Evolutionary conservation across 2,329 filamentous ascomycete genomes (phyloP), one percentile per base, ranked within the genome.

Genomic region (Diaporthe sp.): DNA sequence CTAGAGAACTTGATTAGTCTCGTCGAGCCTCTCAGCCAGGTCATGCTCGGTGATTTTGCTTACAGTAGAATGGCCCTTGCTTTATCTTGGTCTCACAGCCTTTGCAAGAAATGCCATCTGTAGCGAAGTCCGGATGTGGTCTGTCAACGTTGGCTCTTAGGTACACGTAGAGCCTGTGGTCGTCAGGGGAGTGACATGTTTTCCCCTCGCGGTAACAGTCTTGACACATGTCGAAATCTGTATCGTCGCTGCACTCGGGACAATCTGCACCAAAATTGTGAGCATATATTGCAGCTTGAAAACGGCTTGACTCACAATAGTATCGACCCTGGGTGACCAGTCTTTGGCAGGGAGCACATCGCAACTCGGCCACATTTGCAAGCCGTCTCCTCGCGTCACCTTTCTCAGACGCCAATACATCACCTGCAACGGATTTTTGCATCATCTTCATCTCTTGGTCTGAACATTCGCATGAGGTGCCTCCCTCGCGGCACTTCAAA

Each of bases 371-470:
- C 5, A 76, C 57, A 17, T 68, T 72, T 22, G 75, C 75, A 44
- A 76, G 65, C 15, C 75, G 73, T 17, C 75, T 76, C 37, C 72
- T 67, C 2, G 72, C 67, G 22, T 76, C 75, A 19, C 75, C 75
- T 6, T 67, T 76, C 17, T 76, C 75, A 1, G 75, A 76, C 2
- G 37, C 49, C 13, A 76, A 31, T 4, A 75, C 75, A 7, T 75
- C 75, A 9, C 75, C 75, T 0, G 75, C 65, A n/a, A 76, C 72
- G 1, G 57, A 76, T 19, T 76, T 76, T 17, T 76, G 75, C 65
- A 76, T 65, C 12, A 51, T 76, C 31, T 34, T n/a, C 75, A 76
- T 76, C 5, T 71, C n/a, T n/a, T 74, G 28, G 19, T 75, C 67
- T 19, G 65, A 9, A 22, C 75, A 76, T 39, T 53, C 75, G 15